phyloP scores from a whole-genome alignment of 768 basidiomycete genomes.

The Tylopilus sp. region DNA sequence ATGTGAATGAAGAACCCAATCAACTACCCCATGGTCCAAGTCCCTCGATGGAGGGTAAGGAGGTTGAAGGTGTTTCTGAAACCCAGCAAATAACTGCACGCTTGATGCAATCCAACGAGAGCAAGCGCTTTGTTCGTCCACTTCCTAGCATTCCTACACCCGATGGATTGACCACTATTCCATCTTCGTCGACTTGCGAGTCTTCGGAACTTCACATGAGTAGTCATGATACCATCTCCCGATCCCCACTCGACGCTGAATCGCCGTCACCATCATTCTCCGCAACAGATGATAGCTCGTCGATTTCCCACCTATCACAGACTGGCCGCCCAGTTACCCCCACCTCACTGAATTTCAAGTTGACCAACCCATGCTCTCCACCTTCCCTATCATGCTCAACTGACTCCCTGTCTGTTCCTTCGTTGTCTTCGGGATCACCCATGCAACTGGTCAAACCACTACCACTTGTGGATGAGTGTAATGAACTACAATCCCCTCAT shows the following conservation, averaged over 20 bases:
- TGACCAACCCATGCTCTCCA: constrained; percentile 30
- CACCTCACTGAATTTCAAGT: constrained; percentile 28
- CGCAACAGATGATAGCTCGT: constrained; percentile 32
- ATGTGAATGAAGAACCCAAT: background rate
- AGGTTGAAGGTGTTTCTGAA: background rate
- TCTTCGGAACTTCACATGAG: background rate
- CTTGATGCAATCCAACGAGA: constrained; percentile 7
- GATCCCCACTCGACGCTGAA: constrained; percentile 15
- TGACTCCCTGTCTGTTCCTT: constrained; percentile 57
- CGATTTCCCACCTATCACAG: constrained; percentile 30
- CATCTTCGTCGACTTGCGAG: constrained; percentile 5
- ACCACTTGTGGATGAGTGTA: constrained; percentile 31
- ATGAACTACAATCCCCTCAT: constrained; percentile 24
- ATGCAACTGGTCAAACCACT: constrained; percentile 36
- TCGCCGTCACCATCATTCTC: constrained; percentile 24
- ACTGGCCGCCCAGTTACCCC: constrained; percentile 35
- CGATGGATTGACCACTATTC: background rate
- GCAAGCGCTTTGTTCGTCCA: constrained; percentile 19
- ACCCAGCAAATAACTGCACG: background rate
- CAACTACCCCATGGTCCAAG: background rate
- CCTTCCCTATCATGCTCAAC: constrained; percentile 56
- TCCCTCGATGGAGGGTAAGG: background rate
- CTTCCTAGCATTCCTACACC: constrained; percentile 25
- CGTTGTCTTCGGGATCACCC: constrained; percentile 45
- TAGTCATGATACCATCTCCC: background rate